phyloP scores from a whole-genome alignment of 768 basidiomycete species.

The Saitozyma podzolica region DNA sequence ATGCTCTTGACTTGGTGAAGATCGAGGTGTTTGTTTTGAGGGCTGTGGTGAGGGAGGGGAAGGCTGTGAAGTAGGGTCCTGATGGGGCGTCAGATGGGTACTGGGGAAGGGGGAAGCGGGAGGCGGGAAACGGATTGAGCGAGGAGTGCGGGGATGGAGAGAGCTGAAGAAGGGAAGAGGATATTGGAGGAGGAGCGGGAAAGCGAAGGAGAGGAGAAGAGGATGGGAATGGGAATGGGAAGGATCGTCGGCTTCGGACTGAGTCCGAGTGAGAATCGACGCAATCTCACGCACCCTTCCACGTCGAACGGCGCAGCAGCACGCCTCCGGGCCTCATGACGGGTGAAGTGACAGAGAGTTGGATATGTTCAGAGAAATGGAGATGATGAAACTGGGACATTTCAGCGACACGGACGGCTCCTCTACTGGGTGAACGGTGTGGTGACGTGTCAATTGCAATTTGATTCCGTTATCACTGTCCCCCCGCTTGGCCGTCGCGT shows the following conservation, averaged over 20 bases:
- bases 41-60: constrained; percentile 81
- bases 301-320: constrained; percentile 51
- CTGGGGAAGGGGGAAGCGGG: neutral
- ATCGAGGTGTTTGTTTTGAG: constrained; percentile 79
- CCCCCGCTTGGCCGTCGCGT: too few relatives aligned
- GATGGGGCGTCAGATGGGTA: neutral
- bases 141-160: too few relatives aligned
- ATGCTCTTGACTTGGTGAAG: constrained; percentile 79
- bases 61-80: constrained; percentile 95
- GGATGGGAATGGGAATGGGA: neutral
- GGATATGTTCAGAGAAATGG: too few relatives aligned
- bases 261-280: too few relatives aligned
- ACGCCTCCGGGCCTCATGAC: constrained; percentile 38
- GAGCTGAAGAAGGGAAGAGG: too few relatives aligned
- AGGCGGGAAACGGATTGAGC: too few relatives aligned
- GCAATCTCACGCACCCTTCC: constrained; percentile 53
- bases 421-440: neutral
- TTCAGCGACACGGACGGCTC: too few relatives aligned
- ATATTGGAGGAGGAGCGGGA: too few relatives aligned
- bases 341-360: too few relatives aligned
- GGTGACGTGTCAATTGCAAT: neutral
- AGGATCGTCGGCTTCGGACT: neutral
- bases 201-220: too few relatives aligned
- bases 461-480: too few relatives aligned
- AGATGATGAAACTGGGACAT: too few relatives aligned